Evolutionary conservation across 192 early-diverging fungal species (phyloP), one percentile per base, ranked within the genome.

Genomic region (Coemansia reversa): DNA sequence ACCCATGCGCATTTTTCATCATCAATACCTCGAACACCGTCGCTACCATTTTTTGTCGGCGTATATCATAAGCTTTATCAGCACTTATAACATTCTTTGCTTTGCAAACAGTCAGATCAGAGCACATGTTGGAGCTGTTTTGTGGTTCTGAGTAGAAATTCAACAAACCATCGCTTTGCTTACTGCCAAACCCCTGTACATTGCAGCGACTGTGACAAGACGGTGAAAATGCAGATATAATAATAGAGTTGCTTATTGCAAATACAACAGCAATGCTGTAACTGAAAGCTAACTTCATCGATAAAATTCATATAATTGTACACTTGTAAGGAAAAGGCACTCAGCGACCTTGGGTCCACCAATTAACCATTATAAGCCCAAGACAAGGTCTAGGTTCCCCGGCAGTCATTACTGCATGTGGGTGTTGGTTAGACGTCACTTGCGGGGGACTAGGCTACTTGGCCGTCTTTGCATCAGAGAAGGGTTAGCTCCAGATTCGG

Each of bases 1-100:
- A 72, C 4, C 76, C 62, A 25, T 63, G 54, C 56, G 71, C 67
- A 49, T 79, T 79, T 54, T 55, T 67, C 12, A 39, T 61, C 7
- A 79, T 33, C 45, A 79, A 23, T 7, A 66, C 45, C 1, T 65
- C 19, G 16, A 62, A 62, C 33, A 50, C 35, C 51, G 52, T 42
- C 14, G 25, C 47, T 47, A 23, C 49, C 48, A 4, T 35, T 48
- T 29, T 45, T 2, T 16, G 39, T 45, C 9, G 39, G 3, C 14
- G 39, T 45, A 45, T 16, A 14, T 16, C 3, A 14, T 45, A 16
- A 3, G 9, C 39, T 45, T 45, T 45, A 45, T 16, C 16, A 14
- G 14, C 9, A 45, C 12, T 45, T 4, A 2, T 45, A 14, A 3
- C 39, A 45, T 0, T 16, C 14, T 14, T 14, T 14, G 16, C 39